A percentile compares a stretch with the other conserved stretches of the same genome.
Conservation (phyloP, 805 yeast genomes). For the Myxozyma neotropica region DNA sequence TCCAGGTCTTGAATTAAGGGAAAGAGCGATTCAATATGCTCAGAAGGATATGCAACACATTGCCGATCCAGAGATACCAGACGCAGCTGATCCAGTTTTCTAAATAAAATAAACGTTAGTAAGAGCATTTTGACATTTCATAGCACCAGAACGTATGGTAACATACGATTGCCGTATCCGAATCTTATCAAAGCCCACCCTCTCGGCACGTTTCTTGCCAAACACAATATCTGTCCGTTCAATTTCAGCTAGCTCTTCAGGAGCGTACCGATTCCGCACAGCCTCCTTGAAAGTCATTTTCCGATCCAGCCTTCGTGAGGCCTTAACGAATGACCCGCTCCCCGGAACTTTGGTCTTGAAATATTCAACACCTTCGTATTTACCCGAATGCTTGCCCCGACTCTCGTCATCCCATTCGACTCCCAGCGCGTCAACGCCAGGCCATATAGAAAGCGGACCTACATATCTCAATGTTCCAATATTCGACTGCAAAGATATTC, state of each 20-base stretch:
- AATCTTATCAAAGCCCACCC: slow-evolving; percentile 62
- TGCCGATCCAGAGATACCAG: slow-evolving; percentile 55
- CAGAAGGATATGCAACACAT: slow-evolving; percentile 40
- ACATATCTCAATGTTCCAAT: slow-evolving; percentile 64
- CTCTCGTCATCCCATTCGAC: slow-evolving; percentile 79
- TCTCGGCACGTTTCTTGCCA: slow-evolving; percentile 62
- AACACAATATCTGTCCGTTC: slow-evolving; percentile 46
- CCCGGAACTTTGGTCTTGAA: slow-evolving; percentile 50
- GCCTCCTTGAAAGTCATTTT: slow-evolving; percentile 51
- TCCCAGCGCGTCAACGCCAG: slow-evolving; percentile 59
- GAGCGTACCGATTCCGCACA: slow-evolving; percentile 52
- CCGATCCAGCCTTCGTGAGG: slow-evolving; percentile 41
- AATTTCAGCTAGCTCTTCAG: slow-evolving; percentile 38
- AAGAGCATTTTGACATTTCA: not conserved
- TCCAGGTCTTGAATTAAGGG: slow-evolving; percentile 48
- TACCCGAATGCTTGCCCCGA: slow-evolving; percentile 77
- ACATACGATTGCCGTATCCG: slow-evolving; percentile 18
- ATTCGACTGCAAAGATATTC: slow-evolving; percentile 22
- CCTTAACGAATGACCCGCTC: slow-evolving; percentile 68
- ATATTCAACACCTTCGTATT: slow-evolving; percentile 54
- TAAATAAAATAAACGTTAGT: not conserved
- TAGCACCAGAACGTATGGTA: not conserved
- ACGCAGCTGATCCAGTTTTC: slow-evolving; percentile 49
- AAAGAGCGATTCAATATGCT: slow-evolving; percentile 19
- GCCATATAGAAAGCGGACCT: slow-evolving; percentile 71